Conservation (phyloP, 176 grass and related monocot genomes). For the Phyllostachys edulis region DNA sequence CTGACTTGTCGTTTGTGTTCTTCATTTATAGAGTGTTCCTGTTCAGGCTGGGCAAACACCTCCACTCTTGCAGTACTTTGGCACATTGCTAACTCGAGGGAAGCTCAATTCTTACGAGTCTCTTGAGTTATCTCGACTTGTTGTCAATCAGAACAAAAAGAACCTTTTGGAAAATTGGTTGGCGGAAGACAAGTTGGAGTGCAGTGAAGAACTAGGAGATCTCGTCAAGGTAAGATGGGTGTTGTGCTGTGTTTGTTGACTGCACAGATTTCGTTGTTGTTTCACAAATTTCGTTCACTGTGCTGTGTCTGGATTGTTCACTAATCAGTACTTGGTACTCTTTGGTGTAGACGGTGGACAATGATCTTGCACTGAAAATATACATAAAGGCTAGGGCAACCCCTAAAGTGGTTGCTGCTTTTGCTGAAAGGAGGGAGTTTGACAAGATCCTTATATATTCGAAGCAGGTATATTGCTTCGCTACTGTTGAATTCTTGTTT, state of each 20-base stretch:
- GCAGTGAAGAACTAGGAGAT: slow-evolving; percentile 93
- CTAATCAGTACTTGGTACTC: not conserved
- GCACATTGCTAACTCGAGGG: slow-evolving; percentile 81
- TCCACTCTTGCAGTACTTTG: slow-evolving; percentile 87
- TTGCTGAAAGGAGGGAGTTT: slow-evolving; percentile 94
- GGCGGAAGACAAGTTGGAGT: slow-evolving; percentile 92
- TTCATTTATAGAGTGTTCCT: slow-evolving; percentile 74
- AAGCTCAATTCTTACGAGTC: slow-evolving; percentile 95
- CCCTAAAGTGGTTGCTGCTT: slow-evolving; percentile 98
- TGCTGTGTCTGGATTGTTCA: slow-evolving; percentile 11
- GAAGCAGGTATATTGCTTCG: slow-evolving; percentile 66
- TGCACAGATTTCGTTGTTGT: not conserved
- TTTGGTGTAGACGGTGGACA: slow-evolving; percentile 86
- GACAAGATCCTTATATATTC: slow-evolving; percentile 94
- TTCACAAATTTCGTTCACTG: not conserved
- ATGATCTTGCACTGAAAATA: slow-evolving; percentile 96
- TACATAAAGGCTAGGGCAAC: slow-evolving; percentile 98
- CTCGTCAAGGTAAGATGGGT: slow-evolving; percentile 67
- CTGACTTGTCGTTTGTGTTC: not conserved
- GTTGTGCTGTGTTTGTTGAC: not conserved
- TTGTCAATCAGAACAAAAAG: slow-evolving; percentile 98
- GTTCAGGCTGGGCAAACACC: slow-evolving; percentile 93
- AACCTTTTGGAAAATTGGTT: slow-evolving; percentile 94
- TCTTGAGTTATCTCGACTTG: slow-evolving; percentile 83
- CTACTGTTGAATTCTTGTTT: not conserved